phyloP scores from a whole-genome alignment of 345 rosid genomes.

The Salix purpurea region DNA sequence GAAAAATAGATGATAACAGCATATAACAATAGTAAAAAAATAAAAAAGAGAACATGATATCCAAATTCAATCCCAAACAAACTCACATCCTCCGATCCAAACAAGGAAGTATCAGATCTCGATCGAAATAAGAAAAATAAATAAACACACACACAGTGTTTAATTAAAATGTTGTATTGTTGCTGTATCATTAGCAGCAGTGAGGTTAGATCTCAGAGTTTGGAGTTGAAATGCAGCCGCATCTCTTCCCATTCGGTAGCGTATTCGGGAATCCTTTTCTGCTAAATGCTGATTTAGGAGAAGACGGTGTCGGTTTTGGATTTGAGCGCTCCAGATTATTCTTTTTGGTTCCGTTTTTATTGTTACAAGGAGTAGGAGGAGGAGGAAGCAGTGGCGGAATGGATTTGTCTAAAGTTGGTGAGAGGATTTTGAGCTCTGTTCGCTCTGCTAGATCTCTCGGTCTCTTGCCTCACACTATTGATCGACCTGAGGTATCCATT shows the following conservation, averaged over 20 bases:
- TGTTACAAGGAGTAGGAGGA: constrained; percentile 63
- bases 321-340: constrained; percentile 82
- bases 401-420: constrained; percentile 95
- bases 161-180: background rate
- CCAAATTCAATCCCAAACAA: background rate
- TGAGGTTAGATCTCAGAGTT: constrained; percentile 22
- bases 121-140: background rate
- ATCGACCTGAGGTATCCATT: constrained; percentile 75
- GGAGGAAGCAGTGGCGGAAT: constrained; percentile 57
- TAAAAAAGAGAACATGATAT: background rate
- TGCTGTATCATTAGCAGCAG: background rate
- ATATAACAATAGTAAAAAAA: background rate
- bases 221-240: constrained; percentile 73
- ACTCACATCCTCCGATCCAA: background rate
- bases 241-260: constrained; percentile 59
- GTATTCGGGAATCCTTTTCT: constrained; percentile 59
- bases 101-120: constrained; percentile 3
- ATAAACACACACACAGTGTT: background rate
- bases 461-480: constrained; percentile 65
- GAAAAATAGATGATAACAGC: background rate
- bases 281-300: constrained; percentile 58
- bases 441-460: constrained; percentile 91
- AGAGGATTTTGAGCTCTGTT: constrained; percentile 85
- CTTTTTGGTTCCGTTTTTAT: constrained; percentile 72
- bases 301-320: constrained; percentile 22